A percentile compares a stretch with the other conserved stretches of the same genome.
These are phyloP conservation scores for Silene coronaria DNA, from an alignment of 179 eudicot genomes.

Conservation along the genomic window DNA sequence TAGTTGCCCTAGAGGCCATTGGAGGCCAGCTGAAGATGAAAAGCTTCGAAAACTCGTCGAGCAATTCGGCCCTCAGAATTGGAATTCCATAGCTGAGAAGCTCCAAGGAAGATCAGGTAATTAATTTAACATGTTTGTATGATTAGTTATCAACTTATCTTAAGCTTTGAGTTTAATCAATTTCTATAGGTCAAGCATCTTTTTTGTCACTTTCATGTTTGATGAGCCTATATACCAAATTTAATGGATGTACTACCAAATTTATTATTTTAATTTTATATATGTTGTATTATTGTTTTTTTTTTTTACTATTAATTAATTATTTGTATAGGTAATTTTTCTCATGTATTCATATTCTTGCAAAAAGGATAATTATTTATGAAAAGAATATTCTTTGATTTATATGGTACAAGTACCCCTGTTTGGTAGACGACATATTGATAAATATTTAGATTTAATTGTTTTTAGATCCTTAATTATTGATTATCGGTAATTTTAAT, in stretches of 20 bases:
- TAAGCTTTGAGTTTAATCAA: background rate
- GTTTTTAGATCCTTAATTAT: background rate
- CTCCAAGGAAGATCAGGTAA: slow-evolving; percentile 85
- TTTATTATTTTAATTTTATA: background rate
- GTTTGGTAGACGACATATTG: no score
- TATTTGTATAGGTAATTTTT: background rate
- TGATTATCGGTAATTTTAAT: background rate
- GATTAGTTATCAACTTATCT: background rate
- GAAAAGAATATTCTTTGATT: no score
- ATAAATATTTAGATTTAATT: no score
- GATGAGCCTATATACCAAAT: slow-evolving; percentile 6
- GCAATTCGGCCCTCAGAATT: slow-evolving; percentile 75
- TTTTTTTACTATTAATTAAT: background rate
- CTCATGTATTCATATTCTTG: background rate
- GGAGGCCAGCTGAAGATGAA: slow-evolving; percentile 91
- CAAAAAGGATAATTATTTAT: no score
- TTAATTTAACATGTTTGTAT: background rate
- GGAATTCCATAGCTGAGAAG: slow-evolving; percentile 84
- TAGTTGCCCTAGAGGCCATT: slow-evolving; percentile 67
- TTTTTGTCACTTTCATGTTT: slow-evolving; percentile 14
- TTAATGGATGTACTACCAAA: slow-evolving; percentile 15
- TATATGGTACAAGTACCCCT: no score
- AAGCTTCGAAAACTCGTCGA: slow-evolving; percentile 69
- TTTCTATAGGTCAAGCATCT: background rate
- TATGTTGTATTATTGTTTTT: background rate